Evolutionary conservation across 2,329 filamentous ascomycete species (phyloP).

Genomic region (Fonsecaea monophora): DNA sequence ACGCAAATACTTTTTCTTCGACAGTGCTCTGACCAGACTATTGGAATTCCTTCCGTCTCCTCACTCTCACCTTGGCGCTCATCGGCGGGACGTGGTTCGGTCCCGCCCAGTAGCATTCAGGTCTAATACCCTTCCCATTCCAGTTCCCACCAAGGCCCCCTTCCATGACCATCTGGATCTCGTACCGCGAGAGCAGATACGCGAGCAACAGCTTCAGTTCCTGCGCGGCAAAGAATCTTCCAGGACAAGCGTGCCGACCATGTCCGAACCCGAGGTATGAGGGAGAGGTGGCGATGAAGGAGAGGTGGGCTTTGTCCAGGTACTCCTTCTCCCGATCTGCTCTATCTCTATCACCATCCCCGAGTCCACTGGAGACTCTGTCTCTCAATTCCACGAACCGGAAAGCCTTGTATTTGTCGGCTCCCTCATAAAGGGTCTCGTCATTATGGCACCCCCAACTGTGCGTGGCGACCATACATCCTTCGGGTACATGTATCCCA

Average conservation of each 20-base stretch:
- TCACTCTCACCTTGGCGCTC: constrained; percentile 30
- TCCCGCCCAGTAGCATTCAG: constrained; percentile 28
- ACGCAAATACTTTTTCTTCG: background rate
- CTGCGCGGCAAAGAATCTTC: constrained; percentile 42
- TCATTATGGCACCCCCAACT: constrained; percentile 58
- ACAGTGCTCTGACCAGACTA: constrained; percentile 1
- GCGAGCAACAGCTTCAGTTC: constrained; percentile 41
- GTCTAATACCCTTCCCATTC: constrained; percentile 23
- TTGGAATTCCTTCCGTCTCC: constrained; percentile 22
- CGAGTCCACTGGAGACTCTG: constrained; percentile 43
- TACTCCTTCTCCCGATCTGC: constrained; percentile 38
- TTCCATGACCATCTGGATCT: constrained; percentile 35
- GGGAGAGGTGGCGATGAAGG: constrained; percentile 61
- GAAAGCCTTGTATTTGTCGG: constrained; percentile 57
- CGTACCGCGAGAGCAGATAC: constrained; percentile 44
- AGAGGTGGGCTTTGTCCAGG: constrained; percentile 15
- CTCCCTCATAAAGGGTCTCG: constrained; percentile 51
- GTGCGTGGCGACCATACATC: constrained; percentile 55
- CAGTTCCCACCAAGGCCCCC: constrained; percentile 21
- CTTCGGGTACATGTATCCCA: constrained; percentile 55
- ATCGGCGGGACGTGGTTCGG: constrained; percentile 28
- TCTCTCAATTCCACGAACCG: constrained; percentile 52
- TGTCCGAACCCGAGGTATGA: constrained; percentile 64
- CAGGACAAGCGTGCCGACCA: constrained; percentile 56
- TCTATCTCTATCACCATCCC: background rate